These are phyloP conservation scores for Vairimorpha apis DNA, from an alignment of 371 early-diverging fungal genomes.

Conservation along the genomic window DNA sequence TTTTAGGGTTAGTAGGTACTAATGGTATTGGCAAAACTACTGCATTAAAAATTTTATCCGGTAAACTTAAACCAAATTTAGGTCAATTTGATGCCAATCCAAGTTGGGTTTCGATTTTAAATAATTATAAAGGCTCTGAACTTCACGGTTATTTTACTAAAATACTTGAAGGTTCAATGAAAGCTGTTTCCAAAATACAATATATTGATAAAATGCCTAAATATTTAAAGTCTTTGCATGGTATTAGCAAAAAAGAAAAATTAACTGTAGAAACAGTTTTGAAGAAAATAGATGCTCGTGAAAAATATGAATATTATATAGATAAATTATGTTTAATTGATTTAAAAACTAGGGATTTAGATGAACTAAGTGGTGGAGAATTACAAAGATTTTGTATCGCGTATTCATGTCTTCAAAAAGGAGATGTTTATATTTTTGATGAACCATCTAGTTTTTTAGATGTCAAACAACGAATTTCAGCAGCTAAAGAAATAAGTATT, in stretches of 20 bases:
- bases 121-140: slow-evolving; percentile 93
- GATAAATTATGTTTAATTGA: slow-evolving; percentile 69
- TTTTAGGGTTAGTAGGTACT: slow-evolving; percentile 93
- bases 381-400: slow-evolving; percentile 95
- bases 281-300: slow-evolving; percentile 69
- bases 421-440: slow-evolving; percentile 97
- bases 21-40: slow-evolving; percentile 96
- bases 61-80: slow-evolving; percentile 93
- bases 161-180: slow-evolving; percentile 68
- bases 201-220: slow-evolving; percentile 89
- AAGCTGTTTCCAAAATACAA: slow-evolving; percentile 87
- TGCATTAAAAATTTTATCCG: slow-evolving; percentile 88
- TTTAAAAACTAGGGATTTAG: slow-evolving; percentile 77
- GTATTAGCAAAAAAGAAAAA: neutral
- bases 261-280: slow-evolving; percentile 70
- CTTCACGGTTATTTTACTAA: slow-evolving; percentile 96
- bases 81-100: slow-evolving; percentile 73
- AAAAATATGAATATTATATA: slow-evolving; percentile 66
- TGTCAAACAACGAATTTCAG: slow-evolving; percentile 96
- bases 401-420: slow-evolving; percentile 73
- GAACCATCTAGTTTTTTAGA: slow-evolving; percentile 97
- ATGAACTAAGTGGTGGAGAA: slow-evolving; percentile 93
- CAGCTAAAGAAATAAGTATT: slow-evolving; percentile 82
- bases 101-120: slow-evolving; percentile 88
- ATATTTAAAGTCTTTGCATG: slow-evolving; percentile 68